These are phyloP conservation scores for Venturiaceae sp. DNA, from an alignment of 2,329 filamentous ascomycete species.

Conservation along the genomic window DNA sequence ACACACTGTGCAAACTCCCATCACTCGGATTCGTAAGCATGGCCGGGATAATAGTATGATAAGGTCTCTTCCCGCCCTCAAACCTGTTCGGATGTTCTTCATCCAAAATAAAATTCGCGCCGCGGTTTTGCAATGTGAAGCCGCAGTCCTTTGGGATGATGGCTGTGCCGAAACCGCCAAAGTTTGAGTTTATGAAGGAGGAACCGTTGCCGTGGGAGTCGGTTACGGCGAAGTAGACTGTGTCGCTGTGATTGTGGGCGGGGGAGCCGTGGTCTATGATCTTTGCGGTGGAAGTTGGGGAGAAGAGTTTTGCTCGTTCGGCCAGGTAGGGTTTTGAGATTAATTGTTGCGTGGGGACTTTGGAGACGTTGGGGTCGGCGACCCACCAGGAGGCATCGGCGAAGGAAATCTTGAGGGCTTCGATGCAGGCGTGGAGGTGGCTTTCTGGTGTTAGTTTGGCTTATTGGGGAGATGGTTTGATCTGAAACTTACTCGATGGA, in stretches of 20 bases:
- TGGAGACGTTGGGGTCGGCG: slow-evolving; percentile 64
- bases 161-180: slow-evolving; percentile 74
- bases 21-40: slow-evolving; percentile 72
- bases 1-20: slow-evolving; percentile 69
- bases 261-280: slow-evolving; percentile 64
- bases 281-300: slow-evolving; percentile 37
- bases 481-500: slow-evolving; percentile 49
- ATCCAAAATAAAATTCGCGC: slow-evolving; percentile 70
- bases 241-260: slow-evolving; percentile 78
- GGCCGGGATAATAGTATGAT: slow-evolving; percentile 95
- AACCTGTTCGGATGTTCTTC: slow-evolving; percentile 68
- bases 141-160: slow-evolving; percentile 82
- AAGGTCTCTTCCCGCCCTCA: slow-evolving; percentile 76
- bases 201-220: slow-evolving; percentile 81
- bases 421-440: slow-evolving; percentile 73
- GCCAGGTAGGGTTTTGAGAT: slow-evolving; percentile 67
- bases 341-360: slow-evolving; percentile 61
- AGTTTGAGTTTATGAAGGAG: slow-evolving; percentile 95
- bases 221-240: slow-evolving; percentile 84
- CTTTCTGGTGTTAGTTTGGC: slow-evolving; percentile 10
- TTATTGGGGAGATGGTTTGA: neutral
- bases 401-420: slow-evolving; percentile 81
- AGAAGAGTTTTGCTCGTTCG: slow-evolving; percentile 55
- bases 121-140: slow-evolving; percentile 91
- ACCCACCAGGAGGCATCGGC: slow-evolving; percentile 87